Percentiles rank a stretch among this genome's conserved stretches.
phyloP scores from a whole-genome alignment of 371 early-diverging fungal genomes.

The Paraphysoderma sedebokerense region DNA sequence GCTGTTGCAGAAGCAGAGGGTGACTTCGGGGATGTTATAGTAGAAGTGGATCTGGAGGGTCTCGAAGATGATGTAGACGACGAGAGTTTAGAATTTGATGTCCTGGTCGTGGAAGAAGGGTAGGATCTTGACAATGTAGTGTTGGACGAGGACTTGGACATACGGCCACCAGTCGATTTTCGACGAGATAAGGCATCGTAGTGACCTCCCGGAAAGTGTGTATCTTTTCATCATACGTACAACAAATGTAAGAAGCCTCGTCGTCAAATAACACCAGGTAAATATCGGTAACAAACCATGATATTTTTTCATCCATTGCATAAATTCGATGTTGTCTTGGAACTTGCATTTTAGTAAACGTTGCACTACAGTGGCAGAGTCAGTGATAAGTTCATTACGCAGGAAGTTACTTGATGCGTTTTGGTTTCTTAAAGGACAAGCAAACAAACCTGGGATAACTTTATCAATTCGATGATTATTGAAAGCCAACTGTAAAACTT shows the following conservation, averaged over 20 bases:
- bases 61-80: too few relatives aligned
- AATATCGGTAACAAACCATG: background rate
- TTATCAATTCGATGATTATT: conserved; percentile 59
- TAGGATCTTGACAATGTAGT: too few relatives aligned
- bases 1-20: too few relatives aligned
- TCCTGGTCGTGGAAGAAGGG: too few relatives aligned
- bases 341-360: conserved; percentile 77
- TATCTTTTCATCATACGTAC: conserved; percentile 54
- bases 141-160: background rate
- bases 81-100: too few relatives aligned
- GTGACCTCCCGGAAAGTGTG: conserved; percentile 51
- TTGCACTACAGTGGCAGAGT: conserved; percentile 59
- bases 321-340: conserved; percentile 92
- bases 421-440: conserved; percentile 21
- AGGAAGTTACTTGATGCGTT: background rate
- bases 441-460: conserved; percentile 3
- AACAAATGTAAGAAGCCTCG: background rate
- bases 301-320: conserved; percentile 80
- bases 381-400: background rate
- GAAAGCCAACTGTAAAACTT: conserved; percentile 68
- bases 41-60: too few relatives aligned
- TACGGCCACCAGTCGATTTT: conserved; percentile 9
- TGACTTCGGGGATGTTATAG: too few relatives aligned
- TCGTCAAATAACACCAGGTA: background rate
- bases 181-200: conserved; percentile 74